phyloP scores from a whole-genome alignment of 2,329 filamentous ascomycete genomes.

The Xylariaceae sp. region DNA sequence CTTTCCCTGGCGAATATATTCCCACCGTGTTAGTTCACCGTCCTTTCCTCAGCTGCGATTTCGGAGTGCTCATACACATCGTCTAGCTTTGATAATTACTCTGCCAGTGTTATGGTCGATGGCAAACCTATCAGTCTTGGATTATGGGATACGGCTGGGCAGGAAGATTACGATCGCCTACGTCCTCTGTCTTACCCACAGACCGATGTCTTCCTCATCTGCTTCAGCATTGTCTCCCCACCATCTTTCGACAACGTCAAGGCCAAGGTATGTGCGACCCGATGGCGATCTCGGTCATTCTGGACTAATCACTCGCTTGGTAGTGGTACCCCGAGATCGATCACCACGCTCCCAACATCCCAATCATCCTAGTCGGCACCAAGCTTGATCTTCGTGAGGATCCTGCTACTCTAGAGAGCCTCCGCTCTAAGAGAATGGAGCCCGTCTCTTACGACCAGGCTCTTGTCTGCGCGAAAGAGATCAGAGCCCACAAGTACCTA shows the following conservation, averaged over 20 bases:
- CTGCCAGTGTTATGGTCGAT: conserved; percentile 98
- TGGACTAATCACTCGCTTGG: conserved; percentile 13
- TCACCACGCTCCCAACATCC: conserved; percentile 91
- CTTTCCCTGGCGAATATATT: conserved; percentile 99
- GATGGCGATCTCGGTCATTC: neutral
- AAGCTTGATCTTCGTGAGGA: conserved; percentile 96
- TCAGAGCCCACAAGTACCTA: conserved; percentile 93
- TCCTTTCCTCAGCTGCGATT: neutral
- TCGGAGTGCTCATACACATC: conserved; percentile 17
- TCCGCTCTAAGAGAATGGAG: conserved; percentile 91
- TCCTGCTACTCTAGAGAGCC: conserved; percentile 72
- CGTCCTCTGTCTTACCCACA: conserved; percentile 95
- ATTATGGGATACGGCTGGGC: conserved; percentile 96
- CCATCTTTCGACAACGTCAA: conserved; percentile 99
- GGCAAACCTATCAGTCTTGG: conserved; percentile 96
- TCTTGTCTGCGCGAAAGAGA: conserved; percentile 84
- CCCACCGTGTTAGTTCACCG: conserved; percentile 77
- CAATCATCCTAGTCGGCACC: conserved; percentile 94
- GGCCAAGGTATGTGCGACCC: conserved; percentile 70
- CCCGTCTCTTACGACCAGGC: conserved; percentile 96
- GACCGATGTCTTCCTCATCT: conserved; percentile 97
- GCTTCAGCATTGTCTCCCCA: conserved; percentile 96
- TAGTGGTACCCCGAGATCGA: conserved; percentile 98
- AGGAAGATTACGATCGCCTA: conserved; percentile 96
- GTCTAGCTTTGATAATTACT: conserved; percentile 94